phyloP scores from a whole-genome alignment of 305 asterid genomes.

The Solanum hybrid region DNA sequence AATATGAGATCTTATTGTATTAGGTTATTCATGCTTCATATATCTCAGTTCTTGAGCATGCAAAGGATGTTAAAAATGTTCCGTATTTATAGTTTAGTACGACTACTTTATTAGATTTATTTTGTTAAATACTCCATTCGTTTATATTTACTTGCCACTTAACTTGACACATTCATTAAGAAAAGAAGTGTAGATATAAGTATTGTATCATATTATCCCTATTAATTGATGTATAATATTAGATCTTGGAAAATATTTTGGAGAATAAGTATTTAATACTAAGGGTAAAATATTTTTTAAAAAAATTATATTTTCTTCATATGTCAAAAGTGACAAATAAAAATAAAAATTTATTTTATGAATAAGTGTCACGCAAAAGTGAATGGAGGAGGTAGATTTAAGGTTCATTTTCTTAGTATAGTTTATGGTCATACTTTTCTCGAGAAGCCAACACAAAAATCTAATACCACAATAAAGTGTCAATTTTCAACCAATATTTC shows the following conservation, averaged over 20 bases:
- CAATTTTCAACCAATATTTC: neutral
- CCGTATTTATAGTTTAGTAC: neutral
- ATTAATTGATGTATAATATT: neutral
- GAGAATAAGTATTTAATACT: neutral
- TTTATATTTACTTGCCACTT: neutral
- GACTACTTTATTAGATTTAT: neutral
- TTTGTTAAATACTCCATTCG: neutral
- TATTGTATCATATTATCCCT: neutral
- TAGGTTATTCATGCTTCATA: neutral
- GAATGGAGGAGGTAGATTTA: neutral
- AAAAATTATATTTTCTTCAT: no score
- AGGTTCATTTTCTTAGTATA: neutral
- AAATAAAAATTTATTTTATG: no score
- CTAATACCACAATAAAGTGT: neutral
- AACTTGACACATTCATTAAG: neutral
- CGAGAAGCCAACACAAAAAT: neutral
- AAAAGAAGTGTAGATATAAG: no score
- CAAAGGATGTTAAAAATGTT: neutral
- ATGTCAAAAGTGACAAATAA: no score
- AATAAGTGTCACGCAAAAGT: no score
- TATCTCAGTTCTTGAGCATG: neutral
- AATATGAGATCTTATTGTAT: neutral
- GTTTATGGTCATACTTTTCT: neutral
- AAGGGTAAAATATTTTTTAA: no score
- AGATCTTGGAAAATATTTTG: no score